Evolutionary conservation across 805 yeast species (phyloP).

Genomic region (Cyberlindnera meyerae): DNA sequence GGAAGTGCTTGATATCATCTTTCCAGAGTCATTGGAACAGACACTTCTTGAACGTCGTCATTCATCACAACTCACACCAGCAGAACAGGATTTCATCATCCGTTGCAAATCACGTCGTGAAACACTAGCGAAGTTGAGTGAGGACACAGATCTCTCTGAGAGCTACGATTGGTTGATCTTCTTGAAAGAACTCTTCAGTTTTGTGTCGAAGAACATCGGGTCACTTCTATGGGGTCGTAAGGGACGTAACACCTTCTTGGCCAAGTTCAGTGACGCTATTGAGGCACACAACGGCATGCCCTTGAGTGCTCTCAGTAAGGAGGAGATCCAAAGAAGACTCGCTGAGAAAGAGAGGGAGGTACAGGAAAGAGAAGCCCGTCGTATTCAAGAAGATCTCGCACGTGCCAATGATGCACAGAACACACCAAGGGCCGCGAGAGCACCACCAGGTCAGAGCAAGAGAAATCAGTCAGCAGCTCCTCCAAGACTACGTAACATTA

Average conservation of each 20-base stretch:
- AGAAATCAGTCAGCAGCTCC: conserved; percentile 8
- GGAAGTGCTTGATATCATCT: conserved; percentile 69
- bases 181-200: conserved; percentile 72
- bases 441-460: too few species aligned
- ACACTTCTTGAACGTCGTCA: conserved; percentile 34
- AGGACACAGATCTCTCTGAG: conserved; percentile 52
- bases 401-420: conserved; percentile 1
- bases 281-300: not conserved
- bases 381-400: not conserved
- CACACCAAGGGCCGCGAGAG: conserved; percentile 3
- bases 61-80: conserved; percentile 48
- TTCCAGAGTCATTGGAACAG: conserved; percentile 58
- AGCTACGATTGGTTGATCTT: conserved; percentile 86
- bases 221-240: conserved; percentile 65
- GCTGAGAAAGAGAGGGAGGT: conserved; percentile 13
- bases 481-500: conserved; percentile 24
- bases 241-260: conserved; percentile 27
- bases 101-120: conserved; percentile 71
- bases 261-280: conserved; percentile 8
- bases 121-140: conserved; percentile 43
- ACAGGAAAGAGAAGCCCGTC: conserved; percentile 13
- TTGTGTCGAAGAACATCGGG: conserved; percentile 70
- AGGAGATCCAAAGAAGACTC: conserved; percentile 19
- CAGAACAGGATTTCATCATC: conserved; percentile 73
- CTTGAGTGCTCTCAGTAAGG: conserved; percentile 16